Evolutionary conservation across 306 rosid species (phyloP).

Genomic region (Fragaria nilgerrensis): DNA sequence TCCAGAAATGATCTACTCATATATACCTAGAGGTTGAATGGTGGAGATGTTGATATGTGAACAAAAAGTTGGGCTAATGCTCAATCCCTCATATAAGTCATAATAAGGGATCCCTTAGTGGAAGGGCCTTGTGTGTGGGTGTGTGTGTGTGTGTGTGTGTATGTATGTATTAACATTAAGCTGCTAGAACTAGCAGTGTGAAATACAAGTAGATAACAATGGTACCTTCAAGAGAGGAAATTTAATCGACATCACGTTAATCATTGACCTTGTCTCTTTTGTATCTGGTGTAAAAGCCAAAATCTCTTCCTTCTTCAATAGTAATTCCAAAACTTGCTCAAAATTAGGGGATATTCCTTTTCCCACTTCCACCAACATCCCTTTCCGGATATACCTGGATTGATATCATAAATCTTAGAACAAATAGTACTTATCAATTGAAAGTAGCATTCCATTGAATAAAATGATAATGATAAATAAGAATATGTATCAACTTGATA

Average conservation of each 20-base stretch:
- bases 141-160: too few species aligned
- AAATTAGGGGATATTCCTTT: constrained; percentile 79
- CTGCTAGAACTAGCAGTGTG: not conserved
- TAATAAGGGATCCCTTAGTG: too few species aligned
- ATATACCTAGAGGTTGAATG: too few species aligned
- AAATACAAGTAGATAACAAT: not conserved
- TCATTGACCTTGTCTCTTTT: constrained; percentile 64
- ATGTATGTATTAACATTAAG: not conserved
- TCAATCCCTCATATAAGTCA: too few species aligned
- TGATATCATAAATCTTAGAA: constrained; percentile 27
- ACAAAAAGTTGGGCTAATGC: too few species aligned
- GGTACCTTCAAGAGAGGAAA: constrained; percentile 82
- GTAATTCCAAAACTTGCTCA: constrained; percentile 59
- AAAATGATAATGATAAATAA: too few species aligned
- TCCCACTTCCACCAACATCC: constrained; percentile 86
- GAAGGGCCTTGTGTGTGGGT: too few species aligned
- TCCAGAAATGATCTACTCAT: too few species aligned
- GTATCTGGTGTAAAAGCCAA: constrained; percentile 88
- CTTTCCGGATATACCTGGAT: constrained; percentile 71
- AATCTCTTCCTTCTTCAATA: constrained; percentile 59
- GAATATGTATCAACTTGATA: not conserved
- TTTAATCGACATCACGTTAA: constrained; percentile 57
- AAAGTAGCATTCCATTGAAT: not conserved
- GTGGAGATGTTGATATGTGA: too few species aligned
- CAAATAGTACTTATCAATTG: constrained; percentile 18